phyloP scores from a whole-genome alignment of 768 basidiomycete genomes.

The Xerocomellus chrysenteron region DNA sequence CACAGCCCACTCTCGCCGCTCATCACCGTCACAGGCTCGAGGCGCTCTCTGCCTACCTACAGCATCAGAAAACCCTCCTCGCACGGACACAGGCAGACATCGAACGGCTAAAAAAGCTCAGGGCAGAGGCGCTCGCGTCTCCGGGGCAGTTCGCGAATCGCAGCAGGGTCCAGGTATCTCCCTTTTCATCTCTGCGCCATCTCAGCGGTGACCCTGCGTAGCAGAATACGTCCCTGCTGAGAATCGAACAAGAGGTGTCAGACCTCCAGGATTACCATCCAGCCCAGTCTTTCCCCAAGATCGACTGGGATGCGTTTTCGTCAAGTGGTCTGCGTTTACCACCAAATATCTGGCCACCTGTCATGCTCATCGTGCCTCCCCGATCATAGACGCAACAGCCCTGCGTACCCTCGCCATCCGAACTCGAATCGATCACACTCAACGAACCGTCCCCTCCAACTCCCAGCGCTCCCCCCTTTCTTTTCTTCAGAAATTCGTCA shows the following conservation, averaged over 20 bases:
- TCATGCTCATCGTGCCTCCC: slow-evolving; percentile 8
- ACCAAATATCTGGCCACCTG: not conserved
- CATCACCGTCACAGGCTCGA: slow-evolving; percentile 33
- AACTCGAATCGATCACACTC: slow-evolving; percentile 36
- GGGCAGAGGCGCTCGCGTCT: slow-evolving; percentile 35
- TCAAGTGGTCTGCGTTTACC: slow-evolving; percentile 46
- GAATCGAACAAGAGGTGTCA: slow-evolving; percentile 38
- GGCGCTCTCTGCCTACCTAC: slow-evolving; percentile 67
- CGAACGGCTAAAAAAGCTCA: slow-evolving; percentile 49
- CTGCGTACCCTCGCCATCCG: slow-evolving; percentile 47
- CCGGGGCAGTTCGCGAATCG: slow-evolving; percentile 35
- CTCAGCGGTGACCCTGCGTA: slow-evolving; percentile 23
- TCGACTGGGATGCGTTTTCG: slow-evolving; percentile 65
- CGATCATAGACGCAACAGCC: slow-evolving; percentile 49
- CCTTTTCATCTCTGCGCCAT: not conserved
- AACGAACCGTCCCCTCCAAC: slow-evolving; percentile 38
- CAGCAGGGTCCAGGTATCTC: slow-evolving; percentile 36
- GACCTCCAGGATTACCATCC: slow-evolving; percentile 45
- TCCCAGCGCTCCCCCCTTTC: slow-evolving; percentile 48
- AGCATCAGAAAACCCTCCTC: slow-evolving; percentile 58
- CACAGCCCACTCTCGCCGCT: not conserved
- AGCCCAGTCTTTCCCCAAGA: slow-evolving; percentile 39
- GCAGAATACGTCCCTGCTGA: slow-evolving; percentile 29
- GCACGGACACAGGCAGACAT: slow-evolving; percentile 64
- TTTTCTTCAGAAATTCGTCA: slow-evolving; percentile 57